Percentiles rank a stretch among this genome's conserved stretches.
phyloP scores from a whole-genome alignment of 2,329 filamentous ascomycete species.

The Venturiaceae sp. region DNA sequence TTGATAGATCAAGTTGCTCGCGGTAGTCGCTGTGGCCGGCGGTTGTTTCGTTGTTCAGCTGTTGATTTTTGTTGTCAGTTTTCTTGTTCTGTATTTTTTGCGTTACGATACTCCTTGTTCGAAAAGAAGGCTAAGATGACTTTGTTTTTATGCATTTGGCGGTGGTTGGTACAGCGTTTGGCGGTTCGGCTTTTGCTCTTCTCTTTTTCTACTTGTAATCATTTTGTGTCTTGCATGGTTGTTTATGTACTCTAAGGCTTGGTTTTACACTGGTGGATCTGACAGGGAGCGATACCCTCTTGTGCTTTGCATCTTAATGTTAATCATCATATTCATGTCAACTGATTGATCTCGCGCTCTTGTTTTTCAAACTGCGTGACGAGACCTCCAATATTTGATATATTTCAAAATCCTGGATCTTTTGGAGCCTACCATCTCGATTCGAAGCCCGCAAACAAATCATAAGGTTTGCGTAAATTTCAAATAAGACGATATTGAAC shows the following conservation, averaged over 20 bases:
- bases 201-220: not conserved
- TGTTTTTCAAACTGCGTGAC: too few relatives aligned
- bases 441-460: too few relatives aligned
- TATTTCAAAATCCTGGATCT: too few relatives aligned
- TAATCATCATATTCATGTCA: too few relatives aligned
- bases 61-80: slow-evolving; percentile 16
- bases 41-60: slow-evolving; percentile 53
- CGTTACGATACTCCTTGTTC: not conserved
- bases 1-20: slow-evolving; percentile 81
- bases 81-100: not conserved
- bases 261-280: not conserved
- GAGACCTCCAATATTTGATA: too few relatives aligned
- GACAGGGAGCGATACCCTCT: not conserved
- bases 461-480: too few relatives aligned
- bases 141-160: not conserved
- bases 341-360: too few relatives aligned
- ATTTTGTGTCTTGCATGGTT: not conserved
- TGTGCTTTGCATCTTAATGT: not conserved
- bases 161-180: not conserved
- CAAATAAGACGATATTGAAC: not conserved
- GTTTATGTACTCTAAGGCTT: not conserved
- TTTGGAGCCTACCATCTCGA: too few relatives aligned
- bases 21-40: slow-evolving; percentile 68
- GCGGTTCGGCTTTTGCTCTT: not conserved
- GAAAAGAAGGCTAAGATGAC: not conserved